Conservation (phyloP, 257 asterid genomes). For the Thymus quinquecostatus region DNA sequence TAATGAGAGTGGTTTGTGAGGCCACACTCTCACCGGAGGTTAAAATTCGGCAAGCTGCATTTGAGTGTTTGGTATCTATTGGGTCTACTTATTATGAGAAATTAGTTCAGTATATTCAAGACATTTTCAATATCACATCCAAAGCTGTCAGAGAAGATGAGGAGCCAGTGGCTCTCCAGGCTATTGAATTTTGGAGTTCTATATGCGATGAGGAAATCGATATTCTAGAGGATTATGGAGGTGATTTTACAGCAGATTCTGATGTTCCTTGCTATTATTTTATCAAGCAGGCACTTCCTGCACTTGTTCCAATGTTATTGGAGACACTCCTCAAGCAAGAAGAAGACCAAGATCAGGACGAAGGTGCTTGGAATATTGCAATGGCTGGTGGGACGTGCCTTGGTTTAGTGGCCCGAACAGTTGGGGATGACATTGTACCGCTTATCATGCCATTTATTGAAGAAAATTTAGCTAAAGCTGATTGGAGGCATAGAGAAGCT, state of each 20-base stretch:
- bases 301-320: slow-evolving; percentile 60
- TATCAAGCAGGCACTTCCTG: slow-evolving; percentile 71
- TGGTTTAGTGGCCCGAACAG: slow-evolving; percentile 65
- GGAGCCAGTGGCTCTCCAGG: slow-evolving; percentile 68
- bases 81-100: slow-evolving; percentile 59
- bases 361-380: slow-evolving; percentile 71
- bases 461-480: slow-evolving; percentile 53
- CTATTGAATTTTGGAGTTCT: slow-evolving; percentile 72
- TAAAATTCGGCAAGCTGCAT: slow-evolving; percentile 60
- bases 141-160: slow-evolving; percentile 66
- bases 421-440: slow-evolving; percentile 63
- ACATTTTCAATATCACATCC: slow-evolving; percentile 57
- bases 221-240: slow-evolving; percentile 62
- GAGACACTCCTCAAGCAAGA: slow-evolving; percentile 72
- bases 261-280: slow-evolving; percentile 64
- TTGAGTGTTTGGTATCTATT: slow-evolving; percentile 59
- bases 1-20: slow-evolving; percentile 68
- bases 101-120: slow-evolving; percentile 56
- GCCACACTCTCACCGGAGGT: slow-evolving; percentile 54
- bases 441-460: slow-evolving; percentile 65
- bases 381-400: slow-evolving; percentile 81
- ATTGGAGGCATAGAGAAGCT: slow-evolving; percentile 78
- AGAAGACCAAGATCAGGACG: slow-evolving; percentile 72
- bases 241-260: slow-evolving; percentile 61
- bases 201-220: slow-evolving; percentile 72